These are phyloP conservation scores for Cicer pinnatifidum DNA, from an alignment of 306 rosid species.

Conservation along the genomic window DNA sequence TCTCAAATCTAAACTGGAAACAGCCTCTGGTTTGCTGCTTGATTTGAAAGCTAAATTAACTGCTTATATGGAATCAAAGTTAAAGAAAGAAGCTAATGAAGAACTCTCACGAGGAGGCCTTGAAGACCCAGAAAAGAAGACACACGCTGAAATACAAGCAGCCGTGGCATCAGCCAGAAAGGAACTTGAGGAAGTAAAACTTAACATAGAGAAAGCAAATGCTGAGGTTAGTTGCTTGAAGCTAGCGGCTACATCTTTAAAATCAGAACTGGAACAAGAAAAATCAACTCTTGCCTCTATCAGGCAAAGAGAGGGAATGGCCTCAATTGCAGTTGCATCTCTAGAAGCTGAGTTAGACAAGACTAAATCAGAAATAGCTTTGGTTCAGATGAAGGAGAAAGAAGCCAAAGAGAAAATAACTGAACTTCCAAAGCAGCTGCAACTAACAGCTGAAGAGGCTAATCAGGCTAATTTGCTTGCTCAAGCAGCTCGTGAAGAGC, in stretches of 20 bases:
- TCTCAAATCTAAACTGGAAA: constrained; percentile 80
- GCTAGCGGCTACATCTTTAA: constrained; percentile 82
- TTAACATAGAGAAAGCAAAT: constrained; percentile 86
- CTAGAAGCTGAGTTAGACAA: constrained; percentile 85
- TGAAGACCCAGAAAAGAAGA: constrained; percentile 61
- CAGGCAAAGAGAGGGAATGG: constrained; percentile 95
- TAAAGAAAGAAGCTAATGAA: constrained; percentile 60
- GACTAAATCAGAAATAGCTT: constrained; percentile 85
- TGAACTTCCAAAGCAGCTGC: constrained; percentile 81
- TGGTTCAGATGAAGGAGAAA: constrained; percentile 91
- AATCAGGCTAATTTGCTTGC: constrained; percentile 83
- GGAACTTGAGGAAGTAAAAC: constrained; percentile 84
- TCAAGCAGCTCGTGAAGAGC: constrained; percentile 68
- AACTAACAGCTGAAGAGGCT: constrained; percentile 79
- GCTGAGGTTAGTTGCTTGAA: constrained; percentile 80
- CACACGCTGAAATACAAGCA: constrained; percentile 68
- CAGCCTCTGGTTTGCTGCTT: constrained; percentile 77
- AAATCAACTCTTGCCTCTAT: constrained; percentile 71
- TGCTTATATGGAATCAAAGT: constrained; percentile 84
- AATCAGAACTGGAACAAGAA: constrained; percentile 79
- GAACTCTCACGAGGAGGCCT: constrained; percentile 50
- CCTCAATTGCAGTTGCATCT: constrained; percentile 87
- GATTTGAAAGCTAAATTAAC: constrained; percentile 87
- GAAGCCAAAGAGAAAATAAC: constrained; percentile 80
- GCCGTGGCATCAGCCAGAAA: constrained; percentile 76